Evolutionary conservation across 2,329 filamentous ascomycete species (phyloP).

Genomic region (Claviceps spartinae): DNA sequence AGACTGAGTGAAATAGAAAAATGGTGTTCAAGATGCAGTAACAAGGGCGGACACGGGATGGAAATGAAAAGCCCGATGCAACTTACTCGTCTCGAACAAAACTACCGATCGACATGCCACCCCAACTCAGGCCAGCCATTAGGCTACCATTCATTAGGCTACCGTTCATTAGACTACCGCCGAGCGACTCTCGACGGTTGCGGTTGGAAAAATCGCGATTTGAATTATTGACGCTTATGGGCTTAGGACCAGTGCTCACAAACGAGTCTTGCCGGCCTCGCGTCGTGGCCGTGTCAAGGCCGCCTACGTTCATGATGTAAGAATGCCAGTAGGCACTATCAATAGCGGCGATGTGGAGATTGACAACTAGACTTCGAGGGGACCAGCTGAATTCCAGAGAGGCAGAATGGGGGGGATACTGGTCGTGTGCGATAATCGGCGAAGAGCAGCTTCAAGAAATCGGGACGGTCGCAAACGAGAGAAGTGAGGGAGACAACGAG

Average conservation of each 20-base stretch:
- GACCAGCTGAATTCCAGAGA: conserved; percentile 13
- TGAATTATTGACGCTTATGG: conserved; percentile 52
- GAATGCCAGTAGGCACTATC: conserved; percentile 13
- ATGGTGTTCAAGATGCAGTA: neutral
- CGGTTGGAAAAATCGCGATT: conserved; percentile 46
- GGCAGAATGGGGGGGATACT: conserved; percentile 13
- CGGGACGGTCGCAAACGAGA: conserved; percentile 15
- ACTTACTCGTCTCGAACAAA: conserved; percentile 97
- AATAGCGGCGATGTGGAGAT: conserved; percentile 10
- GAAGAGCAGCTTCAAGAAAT: conserved; percentile 15
- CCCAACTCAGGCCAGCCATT: conserved; percentile 74
- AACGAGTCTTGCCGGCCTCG: conserved; percentile 51
- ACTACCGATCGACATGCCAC: conserved; percentile 87
- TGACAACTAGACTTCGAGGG: conserved; percentile 10
- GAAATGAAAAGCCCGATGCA: neutral
- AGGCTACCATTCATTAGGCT: too few species aligned
- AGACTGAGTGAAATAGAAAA: conserved; percentile 4
- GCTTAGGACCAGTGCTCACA: conserved; percentile 50
- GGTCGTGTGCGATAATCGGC: conserved; percentile 13
- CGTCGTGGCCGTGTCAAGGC: conserved; percentile 43
- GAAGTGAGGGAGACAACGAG: conserved; percentile 8
- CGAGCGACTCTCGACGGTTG: conserved; percentile 46
- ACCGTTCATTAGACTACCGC: conserved; percentile 57
- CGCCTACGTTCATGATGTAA: conserved; percentile 45
- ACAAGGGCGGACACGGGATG: neutral